phyloP scores from a whole-genome alignment of 176 grass and related monocot species.

The Stipa capillata region DNA sequence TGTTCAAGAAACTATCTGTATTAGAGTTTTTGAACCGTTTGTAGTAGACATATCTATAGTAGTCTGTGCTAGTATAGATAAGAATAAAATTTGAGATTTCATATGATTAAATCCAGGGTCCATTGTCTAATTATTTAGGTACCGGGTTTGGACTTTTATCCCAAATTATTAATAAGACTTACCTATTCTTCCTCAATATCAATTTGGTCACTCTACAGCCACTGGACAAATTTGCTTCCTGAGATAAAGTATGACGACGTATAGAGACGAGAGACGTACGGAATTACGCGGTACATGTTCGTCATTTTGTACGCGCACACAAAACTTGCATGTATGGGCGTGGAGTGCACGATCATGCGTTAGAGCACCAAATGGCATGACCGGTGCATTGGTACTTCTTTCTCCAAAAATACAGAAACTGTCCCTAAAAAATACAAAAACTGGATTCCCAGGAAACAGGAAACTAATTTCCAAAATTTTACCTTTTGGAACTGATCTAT shows the following conservation, averaged over 20 bases:
- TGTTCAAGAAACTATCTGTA: too few relatives aligned
- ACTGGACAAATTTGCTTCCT: too few relatives aligned
- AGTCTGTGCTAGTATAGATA: too few relatives aligned
- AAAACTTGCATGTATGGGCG: conserved; percentile 14
- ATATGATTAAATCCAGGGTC: too few relatives aligned
- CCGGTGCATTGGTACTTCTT: neutral
- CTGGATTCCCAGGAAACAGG: neutral
- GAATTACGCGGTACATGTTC: neutral
- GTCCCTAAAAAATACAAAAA: neutral
- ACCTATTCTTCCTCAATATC: too few relatives aligned
- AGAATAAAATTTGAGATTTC: too few relatives aligned
- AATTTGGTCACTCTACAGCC: too few relatives aligned
- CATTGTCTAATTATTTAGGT: too few relatives aligned
- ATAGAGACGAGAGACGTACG: neutral
- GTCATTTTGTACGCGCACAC: neutral
- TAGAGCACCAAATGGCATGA: conserved; percentile 18
- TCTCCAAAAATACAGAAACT: neutral
- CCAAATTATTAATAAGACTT: too few relatives aligned
- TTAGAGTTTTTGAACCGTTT: too few relatives aligned
- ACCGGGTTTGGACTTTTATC: too few relatives aligned
- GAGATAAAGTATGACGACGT: neutral
- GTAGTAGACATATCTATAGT: too few relatives aligned
- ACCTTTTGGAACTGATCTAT: neutral
- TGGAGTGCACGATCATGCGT: conserved; percentile 17
- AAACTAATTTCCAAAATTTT: conserved; percentile 14